A percentile compares a stretch with the other conserved stretches of the same genome.
Evolutionary conservation across 352 stramenopile species (phyloP).

Genomic region (Halophytophthora batemanensis): DNA sequence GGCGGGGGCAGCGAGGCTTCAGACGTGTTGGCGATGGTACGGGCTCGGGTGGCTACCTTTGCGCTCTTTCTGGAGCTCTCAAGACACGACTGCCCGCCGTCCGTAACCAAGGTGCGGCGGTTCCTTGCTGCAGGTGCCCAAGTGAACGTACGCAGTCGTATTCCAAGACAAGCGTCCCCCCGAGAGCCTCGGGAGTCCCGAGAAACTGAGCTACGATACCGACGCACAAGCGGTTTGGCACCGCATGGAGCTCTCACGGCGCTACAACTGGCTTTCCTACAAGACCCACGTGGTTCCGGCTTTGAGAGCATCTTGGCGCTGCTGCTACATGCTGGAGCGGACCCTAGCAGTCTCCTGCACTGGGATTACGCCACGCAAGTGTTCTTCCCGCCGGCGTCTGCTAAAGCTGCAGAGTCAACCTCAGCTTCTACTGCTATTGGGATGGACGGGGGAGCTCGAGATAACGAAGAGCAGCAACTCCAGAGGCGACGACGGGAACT

Average conservation of each 20-base stretch:
- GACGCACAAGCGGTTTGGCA: conserved; percentile 14
- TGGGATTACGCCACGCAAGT: conserved; percentile 60
- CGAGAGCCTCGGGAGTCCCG: conserved; percentile 19
- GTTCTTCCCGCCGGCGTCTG: conserved; percentile 24
- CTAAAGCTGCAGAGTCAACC: too few relatives aligned
- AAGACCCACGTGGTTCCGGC: conserved; percentile 22
- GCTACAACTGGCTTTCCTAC: conserved; percentile 53
- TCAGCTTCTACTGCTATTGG: conserved; percentile 2
- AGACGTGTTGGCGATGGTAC: conserved; percentile 25
- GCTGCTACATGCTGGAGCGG: conserved; percentile 40
- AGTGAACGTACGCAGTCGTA: conserved; percentile 42
- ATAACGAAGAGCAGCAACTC: conserved; percentile 20
- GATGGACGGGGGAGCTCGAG: conserved; percentile 13
- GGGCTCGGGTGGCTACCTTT: conserved; percentile 54
- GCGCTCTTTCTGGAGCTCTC: conserved; percentile 45
- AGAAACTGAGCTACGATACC: conserved; percentile 11
- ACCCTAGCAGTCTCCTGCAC: conserved; percentile 41
- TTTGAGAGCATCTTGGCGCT: conserved; percentile 35
- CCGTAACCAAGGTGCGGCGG: conserved; percentile 30
- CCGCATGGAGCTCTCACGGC: conserved; percentile 28
- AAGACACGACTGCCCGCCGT: conserved; percentile 32
- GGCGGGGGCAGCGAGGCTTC: conserved; percentile 34
- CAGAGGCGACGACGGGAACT: conserved; percentile 27
- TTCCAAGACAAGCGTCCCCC: conserved; percentile 18
- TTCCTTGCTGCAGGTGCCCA: conserved; percentile 52